phyloP scores from a whole-genome alignment of 495 filamentous ascomycete species.

The Aspergillus incahuasiensis region DNA sequence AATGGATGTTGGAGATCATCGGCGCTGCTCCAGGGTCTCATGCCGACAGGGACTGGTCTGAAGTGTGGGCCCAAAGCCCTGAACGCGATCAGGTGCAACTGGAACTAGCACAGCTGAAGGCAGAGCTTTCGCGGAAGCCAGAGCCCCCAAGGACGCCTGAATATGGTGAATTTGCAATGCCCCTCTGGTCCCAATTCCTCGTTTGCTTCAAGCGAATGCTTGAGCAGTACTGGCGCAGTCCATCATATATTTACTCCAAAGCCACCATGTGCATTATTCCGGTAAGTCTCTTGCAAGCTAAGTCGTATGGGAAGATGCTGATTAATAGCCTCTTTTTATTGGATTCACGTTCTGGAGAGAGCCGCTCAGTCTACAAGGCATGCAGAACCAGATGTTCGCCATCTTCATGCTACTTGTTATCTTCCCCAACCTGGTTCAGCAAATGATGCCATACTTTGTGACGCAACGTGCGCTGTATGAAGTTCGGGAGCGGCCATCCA shows the following conservation, averaged over 20 bases:
- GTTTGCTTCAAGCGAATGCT: conserved; percentile 60
- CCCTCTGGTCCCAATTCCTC: conserved; percentile 44
- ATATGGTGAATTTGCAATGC: conserved; percentile 49
- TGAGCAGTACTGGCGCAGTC: conserved; percentile 87
- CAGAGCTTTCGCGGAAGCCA: conserved; percentile 36
- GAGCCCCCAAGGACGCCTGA: conserved; percentile 34
- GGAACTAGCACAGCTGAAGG: conserved; percentile 64
- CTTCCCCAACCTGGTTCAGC: conserved; percentile 69
- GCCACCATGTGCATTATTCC: conserved; percentile 45
- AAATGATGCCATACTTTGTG: conserved; percentile 83
- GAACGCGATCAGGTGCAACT: conserved; percentile 60
- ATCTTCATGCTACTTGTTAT: conserved; percentile 81
- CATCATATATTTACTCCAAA: conserved; percentile 79
- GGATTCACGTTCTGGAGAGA: conserved; percentile 83
- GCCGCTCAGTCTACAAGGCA: conserved; percentile 64
- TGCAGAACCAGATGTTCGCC: conserved; percentile 84
- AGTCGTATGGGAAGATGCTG: background rate
- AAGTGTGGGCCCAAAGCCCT: conserved; percentile 67
- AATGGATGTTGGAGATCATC: conserved; percentile 92
- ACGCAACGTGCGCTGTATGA: conserved; percentile 77
- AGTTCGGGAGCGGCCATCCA: conserved; percentile 77
- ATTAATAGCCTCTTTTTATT: conserved; percentile 69
- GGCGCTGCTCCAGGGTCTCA: conserved; percentile 76
- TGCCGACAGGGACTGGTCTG: conserved; percentile 72
- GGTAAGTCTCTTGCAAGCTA: no score